Evolutionary conservation across 176 grass and related monocot species (phyloP), one percentile per base, ranked within the genome.

Genomic region (Raddia distichophylla): DNA sequence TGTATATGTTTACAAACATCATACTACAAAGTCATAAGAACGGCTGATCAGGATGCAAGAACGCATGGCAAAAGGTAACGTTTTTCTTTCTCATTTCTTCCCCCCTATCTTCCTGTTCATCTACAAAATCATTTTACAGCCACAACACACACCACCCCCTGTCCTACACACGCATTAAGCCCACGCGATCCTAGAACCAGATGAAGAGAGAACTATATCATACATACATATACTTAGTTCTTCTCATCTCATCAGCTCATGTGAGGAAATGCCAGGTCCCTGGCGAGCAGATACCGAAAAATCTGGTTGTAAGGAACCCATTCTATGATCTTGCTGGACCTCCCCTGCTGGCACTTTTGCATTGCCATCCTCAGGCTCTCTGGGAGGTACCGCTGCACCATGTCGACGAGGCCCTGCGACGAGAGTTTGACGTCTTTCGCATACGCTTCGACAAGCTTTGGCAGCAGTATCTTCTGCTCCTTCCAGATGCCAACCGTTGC

Each of bases 401-500:
- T 89, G 81, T 98, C 95, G 6, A 98, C 84, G 55, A 94, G 84
- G 70, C 80, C 88, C 71, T 93, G 92, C 69, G 86, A 83, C 12
- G 85, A 87, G 34, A 98, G 73, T 78, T 87, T 98, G 60, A 90
- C 86, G 76, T 98, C 95, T 62, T 98, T 98, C 2, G 88, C 88
- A 51, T 98, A 98, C 17, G 81, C 91, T 54, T 93, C 92, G 5
- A 98, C 80, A 6, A 93, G 27, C 78, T 93, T 98, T 3, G 95
- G 92, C 52, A 98, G 82, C 55, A 98, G 83, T 46, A 98, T 73
- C 84, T 98, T 98, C 80, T 98, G 90, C 56, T 92, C 92, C 77
- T 81, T 94, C 92, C 90, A 98, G 56, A 98, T 90, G 19, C 95
- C 87, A 8, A 92, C 90, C 34, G 90, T 98, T 13, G 95, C 95